Percentiles rank a stretch among this genome's conserved stretches.
These are phyloP conservation scores for Arthrobotrys iridis DNA, from an alignment of 2,329 filamentous ascomycete species.

Conservation along the genomic window DNA sequence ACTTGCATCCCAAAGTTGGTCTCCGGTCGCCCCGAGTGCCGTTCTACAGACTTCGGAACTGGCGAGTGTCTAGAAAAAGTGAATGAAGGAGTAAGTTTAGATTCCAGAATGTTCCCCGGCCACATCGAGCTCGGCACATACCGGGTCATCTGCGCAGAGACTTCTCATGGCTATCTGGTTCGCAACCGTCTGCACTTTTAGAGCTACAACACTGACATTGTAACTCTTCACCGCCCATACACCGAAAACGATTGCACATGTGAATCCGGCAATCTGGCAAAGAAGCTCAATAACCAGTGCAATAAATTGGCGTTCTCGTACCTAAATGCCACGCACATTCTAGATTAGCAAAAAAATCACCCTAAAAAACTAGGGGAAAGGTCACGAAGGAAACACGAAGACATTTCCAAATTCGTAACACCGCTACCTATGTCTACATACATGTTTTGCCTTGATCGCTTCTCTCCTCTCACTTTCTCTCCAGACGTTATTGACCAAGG, in stretches of 20 bases:
- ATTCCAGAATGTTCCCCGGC: background rate
- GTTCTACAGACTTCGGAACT: background rate
- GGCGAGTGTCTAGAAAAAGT: conserved; percentile 19
- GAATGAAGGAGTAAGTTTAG: conserved; percentile 11
- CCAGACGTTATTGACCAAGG: conserved; percentile 30
- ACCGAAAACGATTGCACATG: conserved; percentile 50
- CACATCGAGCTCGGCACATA: too few relatives aligned
- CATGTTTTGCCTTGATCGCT: conserved; percentile 42
- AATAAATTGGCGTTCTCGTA: conserved; percentile 46
- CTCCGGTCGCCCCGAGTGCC: background rate
- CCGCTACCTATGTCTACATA: conserved; percentile 36
- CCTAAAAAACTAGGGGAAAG: too few relatives aligned
- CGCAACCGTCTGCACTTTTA: conserved; percentile 48
- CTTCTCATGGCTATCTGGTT: conserved; percentile 39
- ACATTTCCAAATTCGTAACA: conserved; percentile 9
- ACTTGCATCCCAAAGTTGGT: conserved; percentile 30
- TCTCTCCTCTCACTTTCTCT: conserved; percentile 34
- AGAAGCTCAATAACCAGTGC: conserved; percentile 34
- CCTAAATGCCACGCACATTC: conserved; percentile 21
- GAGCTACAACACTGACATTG: conserved; percentile 45
- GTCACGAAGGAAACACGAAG: background rate
- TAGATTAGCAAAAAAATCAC: conserved; percentile 11
- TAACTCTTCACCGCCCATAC: conserved; percentile 53
- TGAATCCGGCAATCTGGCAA: conserved; percentile 42
- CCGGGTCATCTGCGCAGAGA: conserved; percentile 34